Conservation (phyloP, 2,329 filamentous ascomycete genomes). For the Piedraia hortae region DNA sequence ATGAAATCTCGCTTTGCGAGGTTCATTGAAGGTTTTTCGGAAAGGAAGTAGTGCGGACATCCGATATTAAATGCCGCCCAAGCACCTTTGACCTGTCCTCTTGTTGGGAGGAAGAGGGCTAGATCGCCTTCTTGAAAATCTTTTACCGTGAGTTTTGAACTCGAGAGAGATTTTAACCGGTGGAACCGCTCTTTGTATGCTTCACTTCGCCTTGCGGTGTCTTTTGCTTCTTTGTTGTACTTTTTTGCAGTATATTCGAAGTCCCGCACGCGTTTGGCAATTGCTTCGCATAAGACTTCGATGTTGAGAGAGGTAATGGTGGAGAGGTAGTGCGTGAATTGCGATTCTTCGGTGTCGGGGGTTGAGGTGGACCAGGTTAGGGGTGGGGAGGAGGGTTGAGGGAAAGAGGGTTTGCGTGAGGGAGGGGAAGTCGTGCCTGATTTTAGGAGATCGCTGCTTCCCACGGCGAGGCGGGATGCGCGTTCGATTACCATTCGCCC, state of each 20-base stretch:
- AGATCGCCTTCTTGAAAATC: conserved; percentile 93
- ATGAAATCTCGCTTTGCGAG: conserved; percentile 75
- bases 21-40: conserved; percentile 72
- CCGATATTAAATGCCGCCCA: conserved; percentile 98
- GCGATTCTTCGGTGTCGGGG: conserved; percentile 36
- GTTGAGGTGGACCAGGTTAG: conserved; percentile 30
- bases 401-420: conserved; percentile 26
- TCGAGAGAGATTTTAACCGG: conserved; percentile 51
- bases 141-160: conserved; percentile 87
- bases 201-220: conserved; percentile 13
- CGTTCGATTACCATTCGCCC: conserved; percentile 46
- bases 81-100: conserved; percentile 67
- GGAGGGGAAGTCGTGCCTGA: conserved; percentile 29
- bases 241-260: conserved; percentile 82
- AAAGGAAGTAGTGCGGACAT: conserved; percentile 87
- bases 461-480: conserved; percentile 26
- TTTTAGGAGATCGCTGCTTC: conserved; percentile 19
- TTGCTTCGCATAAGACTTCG: conserved; percentile 56
- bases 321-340: conserved; percentile 47
- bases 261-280: conserved; percentile 76
- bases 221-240: conserved; percentile 66
- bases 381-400: conserved; percentile 26
- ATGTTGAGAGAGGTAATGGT: conserved; percentile 55
- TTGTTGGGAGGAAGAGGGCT: conserved; percentile 74
- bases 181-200: conserved; percentile 66